A percentile compares a stretch with the other conserved stretches of the same genome.
phyloP scores from a whole-genome alignment of 163 green algal species.

The Coccomyxa subellipsoidea region DNA sequence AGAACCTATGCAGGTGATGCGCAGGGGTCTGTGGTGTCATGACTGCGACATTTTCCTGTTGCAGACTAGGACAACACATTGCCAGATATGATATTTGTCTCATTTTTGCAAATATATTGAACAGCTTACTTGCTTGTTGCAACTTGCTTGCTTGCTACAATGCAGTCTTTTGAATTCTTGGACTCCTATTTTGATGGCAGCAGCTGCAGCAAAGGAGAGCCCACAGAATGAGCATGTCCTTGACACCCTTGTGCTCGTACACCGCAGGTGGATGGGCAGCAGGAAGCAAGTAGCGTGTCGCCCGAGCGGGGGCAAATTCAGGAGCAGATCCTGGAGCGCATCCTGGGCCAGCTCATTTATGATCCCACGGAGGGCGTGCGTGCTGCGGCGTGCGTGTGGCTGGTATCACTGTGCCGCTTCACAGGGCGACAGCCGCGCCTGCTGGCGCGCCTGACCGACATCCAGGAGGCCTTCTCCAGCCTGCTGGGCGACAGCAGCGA shows the following conservation, averaged over 20 bases:
- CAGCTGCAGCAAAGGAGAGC: too few relatives aligned
- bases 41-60: too few relatives aligned
- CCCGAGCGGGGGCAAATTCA: constrained; percentile 10
- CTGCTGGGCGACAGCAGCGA: constrained; percentile 79
- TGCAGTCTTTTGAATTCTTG: too few relatives aligned
- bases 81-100: background rate
- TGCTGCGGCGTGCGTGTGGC: constrained; percentile 67
- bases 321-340: constrained; percentile 28
- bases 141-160: too few relatives aligned
- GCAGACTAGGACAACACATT: background rate
- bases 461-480: constrained; percentile 63
- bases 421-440: constrained; percentile 37
- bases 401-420: constrained; percentile 75
- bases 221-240: too few relatives aligned
- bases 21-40: too few relatives aligned
- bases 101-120: too few relatives aligned
- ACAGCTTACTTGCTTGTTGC: too few relatives aligned
- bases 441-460: constrained; percentile 36
- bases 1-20: background rate
- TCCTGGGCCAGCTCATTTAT: constrained; percentile 50
- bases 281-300: background rate
- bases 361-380: constrained; percentile 42
- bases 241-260: too few relatives aligned
- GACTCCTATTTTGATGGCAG: too few relatives aligned
- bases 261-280: background rate